A percentile compares a stretch with the other conserved stretches of the same genome.
Evolutionary conservation across 192 early-diverging fungal genomes (phyloP).

Genomic region (Neocallimastix lanati): DNA sequence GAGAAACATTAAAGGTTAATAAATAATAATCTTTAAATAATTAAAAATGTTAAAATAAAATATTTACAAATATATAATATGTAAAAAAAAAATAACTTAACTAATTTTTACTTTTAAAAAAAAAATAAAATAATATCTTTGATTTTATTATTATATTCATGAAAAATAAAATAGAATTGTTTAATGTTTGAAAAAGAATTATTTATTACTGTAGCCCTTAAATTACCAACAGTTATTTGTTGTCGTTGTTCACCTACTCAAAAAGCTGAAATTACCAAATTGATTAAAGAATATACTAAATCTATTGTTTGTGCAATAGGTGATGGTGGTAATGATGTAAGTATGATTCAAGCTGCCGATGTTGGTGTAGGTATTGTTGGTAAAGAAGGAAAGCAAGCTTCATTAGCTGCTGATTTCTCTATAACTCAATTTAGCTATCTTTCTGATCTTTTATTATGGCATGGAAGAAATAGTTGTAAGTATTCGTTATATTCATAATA

Average conservation of each 20-base stretch:
- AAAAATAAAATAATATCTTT: too few relatives aligned
- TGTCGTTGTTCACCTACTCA: constrained; percentile 94
- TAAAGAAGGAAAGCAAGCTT: constrained; percentile 88
- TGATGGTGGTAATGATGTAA: constrained; percentile 93
- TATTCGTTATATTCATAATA: constrained; percentile 6
- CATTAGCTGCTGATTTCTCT: constrained; percentile 84
- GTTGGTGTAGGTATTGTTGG: constrained; percentile 92
- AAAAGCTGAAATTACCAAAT: constrained; percentile 73
- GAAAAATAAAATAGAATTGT: constrained; percentile 21
- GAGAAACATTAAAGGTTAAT: constrained; percentile 57
- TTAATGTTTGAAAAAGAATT: constrained; percentile 55
- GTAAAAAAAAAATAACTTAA: too few relatives aligned
- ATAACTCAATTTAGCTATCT: constrained; percentile 75
- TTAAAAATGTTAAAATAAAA: background rate
- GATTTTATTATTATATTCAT: background rate
- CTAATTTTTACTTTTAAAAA: too few relatives aligned
- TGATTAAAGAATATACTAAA: constrained; percentile 37
- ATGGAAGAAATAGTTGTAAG: constrained; percentile 3
- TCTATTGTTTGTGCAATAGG: constrained; percentile 74
- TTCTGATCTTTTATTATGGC: constrained; percentile 39
- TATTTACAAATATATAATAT: too few relatives aligned
- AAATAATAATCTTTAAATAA: background rate
- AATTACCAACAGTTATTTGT: constrained; percentile 73
- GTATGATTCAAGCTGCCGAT: constrained; percentile 91
- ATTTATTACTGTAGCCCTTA: constrained; percentile 58